Evolutionary conservation across 805 yeast species (phyloP), one percentile per base, ranked within the genome.

Genomic region (Metschnikowia rubicola): DNA sequence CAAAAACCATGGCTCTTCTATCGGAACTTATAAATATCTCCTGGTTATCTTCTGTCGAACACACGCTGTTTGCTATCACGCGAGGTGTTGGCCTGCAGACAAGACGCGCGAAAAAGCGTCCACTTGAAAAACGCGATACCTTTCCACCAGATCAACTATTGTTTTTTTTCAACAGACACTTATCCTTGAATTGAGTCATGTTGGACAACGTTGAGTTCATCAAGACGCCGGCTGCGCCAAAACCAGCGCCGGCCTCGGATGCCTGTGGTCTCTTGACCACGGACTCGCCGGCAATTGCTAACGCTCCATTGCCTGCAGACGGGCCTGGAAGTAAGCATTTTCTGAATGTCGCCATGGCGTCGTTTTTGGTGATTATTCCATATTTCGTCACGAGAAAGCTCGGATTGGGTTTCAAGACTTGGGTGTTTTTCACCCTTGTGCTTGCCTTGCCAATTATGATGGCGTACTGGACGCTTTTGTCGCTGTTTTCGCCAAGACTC

Each of bases 241-340:
- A 62, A 68, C 38, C n/a, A 10, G 30, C 12, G 8, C 38, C 38
- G 31, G 67, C 68, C 12, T 54, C 61, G 39, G 62, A 57, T 44
- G 64, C 59, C 41, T 60, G 63, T 47, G 77, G 77, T 5, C 61
- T 72, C 26, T 50, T 57, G 51, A 70, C 75, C 48, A 65, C 74
- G 35, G 68, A 60, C 33, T 66, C 73, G 28, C 95, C 96, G 28
- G 73, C 91, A 8, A 88, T 89, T 63, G 80, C 84, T 61, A 89
- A 89, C 63, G 96, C 92, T 2, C 90, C 90, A 10, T 73, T 88
- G 52, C 91, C 96, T 28, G 96, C 96, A 5, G 97, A 89, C 63
- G 97, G 96, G 36, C 88, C 96, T 6, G 90, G 95, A 26, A 75
- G 90, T 30, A 82, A 79, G 63, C 80, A 83, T 58, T 89, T 90